A percentile compares a stretch with the other conserved stretches of the same genome.
Evolutionary conservation across 2,329 filamentous ascomycete species (phyloP).

Genomic region (Diplodia seriata): DNA sequence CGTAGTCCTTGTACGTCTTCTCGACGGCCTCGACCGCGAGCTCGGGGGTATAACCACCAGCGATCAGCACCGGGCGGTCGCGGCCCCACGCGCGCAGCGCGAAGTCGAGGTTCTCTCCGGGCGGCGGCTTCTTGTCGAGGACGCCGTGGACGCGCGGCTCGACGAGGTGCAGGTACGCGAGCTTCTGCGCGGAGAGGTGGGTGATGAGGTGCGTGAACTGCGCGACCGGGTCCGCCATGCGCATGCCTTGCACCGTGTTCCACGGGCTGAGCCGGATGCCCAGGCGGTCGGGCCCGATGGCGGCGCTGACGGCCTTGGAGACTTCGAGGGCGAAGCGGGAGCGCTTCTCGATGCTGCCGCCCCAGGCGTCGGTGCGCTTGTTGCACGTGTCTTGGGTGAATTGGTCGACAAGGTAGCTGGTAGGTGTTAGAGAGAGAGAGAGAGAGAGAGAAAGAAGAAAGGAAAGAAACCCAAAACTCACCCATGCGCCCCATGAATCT

Average conservation of each 20-base stretch:
- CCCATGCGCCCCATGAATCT: conserved; percentile 65
- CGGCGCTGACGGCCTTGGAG: conserved; percentile 56
- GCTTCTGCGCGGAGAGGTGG: conserved; percentile 57
- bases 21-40: conserved; percentile 48
- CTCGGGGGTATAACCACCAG: conserved; percentile 52
- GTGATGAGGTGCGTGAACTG: conserved; percentile 67
- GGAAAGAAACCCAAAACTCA: background rate
- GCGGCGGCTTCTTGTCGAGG: conserved; percentile 39
- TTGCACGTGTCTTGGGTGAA: conserved; percentile 69
- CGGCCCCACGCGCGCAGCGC: conserved; percentile 39
- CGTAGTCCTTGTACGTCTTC: conserved; percentile 52
- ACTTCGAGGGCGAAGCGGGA: conserved; percentile 62
- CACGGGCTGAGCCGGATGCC: conserved; percentile 68
- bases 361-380: conserved; percentile 58
- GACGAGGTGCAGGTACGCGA: conserved; percentile 69
- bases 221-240: conserved; percentile 66
- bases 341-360: conserved; percentile 59
- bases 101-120: conserved; percentile 38
- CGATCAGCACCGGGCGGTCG: conserved; percentile 46
- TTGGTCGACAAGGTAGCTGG: conserved; percentile 69
- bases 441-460: no score
- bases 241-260: conserved; percentile 68
- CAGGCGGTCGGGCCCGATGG: conserved; percentile 60
- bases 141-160: conserved; percentile 61
- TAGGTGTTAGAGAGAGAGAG: no score